Evolutionary conservation across 2,329 filamentous ascomycete species (phyloP), one percentile per base, ranked within the genome.

Genomic region (Fusarium pseudograminearum): DNA sequence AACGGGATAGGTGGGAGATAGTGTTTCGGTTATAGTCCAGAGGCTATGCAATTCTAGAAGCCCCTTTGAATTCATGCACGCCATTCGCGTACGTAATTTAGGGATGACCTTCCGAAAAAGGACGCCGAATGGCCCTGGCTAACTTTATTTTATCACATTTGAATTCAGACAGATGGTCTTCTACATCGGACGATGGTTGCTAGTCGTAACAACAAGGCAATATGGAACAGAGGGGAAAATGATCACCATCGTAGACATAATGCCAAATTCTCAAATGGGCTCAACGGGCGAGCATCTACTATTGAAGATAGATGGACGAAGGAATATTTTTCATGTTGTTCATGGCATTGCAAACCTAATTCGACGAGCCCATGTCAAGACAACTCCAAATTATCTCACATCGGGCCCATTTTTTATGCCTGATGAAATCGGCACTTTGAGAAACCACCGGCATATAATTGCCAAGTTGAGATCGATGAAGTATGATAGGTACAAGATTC

Each of bases 111-210:
- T 40, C 36, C 36, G 36, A 20, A 40, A 14, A 14, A 22, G 12
- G 36, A 40, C 14, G 36, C 11, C 14, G 4, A 20, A 12, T 10
- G 5, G 10, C 5, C 10, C 20, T 4, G 8, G 10, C n/a, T 4
- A 6, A 38, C 36, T 11, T 18, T n/a, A 11, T 12, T n/a, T 11
- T 10, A 20, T 20, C n/a, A 12, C 7, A 40, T 40, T n/a, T 40
- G 6, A 0, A 6, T 8, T 7, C 1, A 1, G 5, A 7, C 2
- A 20, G 11, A 20, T 14, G 4, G 18, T 14, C 7, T 14, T 40
- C n/a, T n/a, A 1, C n/a, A 3, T 0, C 14, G n/a, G 8, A n/a
- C n/a, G 4, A 14, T 40, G 0, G 0, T 20, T 20, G 4, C 11
- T 4, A 5, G 11, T n/a, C 36, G 5, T n/a, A 7, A 6, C 36